phyloP scores from a whole-genome alignment of 2,329 filamentous ascomycete genomes.

The Paramyrothecium roridum region DNA sequence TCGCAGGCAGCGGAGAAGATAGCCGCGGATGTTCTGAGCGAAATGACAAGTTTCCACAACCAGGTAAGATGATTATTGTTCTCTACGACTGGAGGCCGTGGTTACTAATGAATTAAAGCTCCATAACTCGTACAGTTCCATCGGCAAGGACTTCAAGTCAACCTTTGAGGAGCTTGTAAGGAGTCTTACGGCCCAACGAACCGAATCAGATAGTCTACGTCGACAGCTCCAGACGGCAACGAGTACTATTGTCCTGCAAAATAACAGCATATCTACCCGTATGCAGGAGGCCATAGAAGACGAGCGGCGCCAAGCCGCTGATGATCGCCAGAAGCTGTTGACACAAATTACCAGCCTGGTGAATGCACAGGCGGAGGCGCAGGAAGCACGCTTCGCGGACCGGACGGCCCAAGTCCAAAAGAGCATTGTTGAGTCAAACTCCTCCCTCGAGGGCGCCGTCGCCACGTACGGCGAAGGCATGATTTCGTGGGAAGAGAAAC shows the following conservation, averaged over 20 bases:
- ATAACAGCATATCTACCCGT: conserved; percentile 60
- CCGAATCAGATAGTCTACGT: conserved; percentile 71
- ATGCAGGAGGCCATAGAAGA: conserved; percentile 71
- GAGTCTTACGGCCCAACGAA: conserved; percentile 72
- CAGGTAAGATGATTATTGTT: conserved; percentile 39
- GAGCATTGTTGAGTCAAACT: conserved; percentile 60
- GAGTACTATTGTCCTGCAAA: conserved; percentile 64
- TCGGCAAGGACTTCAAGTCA: conserved; percentile 82
- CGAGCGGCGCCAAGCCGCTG: conserved; percentile 68
- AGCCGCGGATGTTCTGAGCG: conserved; percentile 81
- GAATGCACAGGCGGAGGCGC: conserved; percentile 67
- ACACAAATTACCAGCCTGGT: conserved; percentile 76
- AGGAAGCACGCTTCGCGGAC: conserved; percentile 67
- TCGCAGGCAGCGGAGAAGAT: conserved; percentile 84
- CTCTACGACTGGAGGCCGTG: background rate
- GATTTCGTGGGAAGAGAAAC: conserved; percentile 69
- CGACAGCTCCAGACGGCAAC: conserved; percentile 70
- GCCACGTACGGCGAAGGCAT: conserved; percentile 67
- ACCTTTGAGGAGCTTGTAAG: conserved; percentile 79
- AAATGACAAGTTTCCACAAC: conserved; percentile 79
- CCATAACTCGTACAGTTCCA: conserved; percentile 76
- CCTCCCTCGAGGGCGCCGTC: conserved; percentile 62
- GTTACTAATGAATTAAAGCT: conserved; percentile 46
- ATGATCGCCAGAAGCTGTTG: conserved; percentile 72
- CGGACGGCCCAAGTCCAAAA: conserved; percentile 61